A percentile compares a stretch with the other conserved stretches of the same genome.
phyloP scores from a whole-genome alignment of 2,329 filamentous ascomycete genomes.

The Paraconiothyrium sp. region DNA sequence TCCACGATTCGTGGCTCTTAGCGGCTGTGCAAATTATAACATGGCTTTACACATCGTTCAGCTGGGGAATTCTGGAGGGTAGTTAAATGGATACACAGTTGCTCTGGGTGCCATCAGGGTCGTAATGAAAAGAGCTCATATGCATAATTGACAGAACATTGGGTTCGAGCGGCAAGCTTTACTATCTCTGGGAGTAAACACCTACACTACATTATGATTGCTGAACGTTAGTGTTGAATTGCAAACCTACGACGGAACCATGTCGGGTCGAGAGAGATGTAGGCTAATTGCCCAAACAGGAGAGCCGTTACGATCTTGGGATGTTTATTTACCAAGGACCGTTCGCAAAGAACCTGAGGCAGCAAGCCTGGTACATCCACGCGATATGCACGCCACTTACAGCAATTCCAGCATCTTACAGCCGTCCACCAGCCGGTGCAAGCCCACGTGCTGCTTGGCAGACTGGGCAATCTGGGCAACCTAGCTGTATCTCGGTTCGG shows the following conservation, averaged over 20 bases:
- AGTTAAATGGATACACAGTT: neutral
- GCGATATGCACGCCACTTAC: conserved; percentile 8
- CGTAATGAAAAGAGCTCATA: neutral
- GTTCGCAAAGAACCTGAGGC: neutral
- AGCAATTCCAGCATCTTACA: neutral
- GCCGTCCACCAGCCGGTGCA: conserved; percentile 9
- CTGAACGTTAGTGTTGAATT: neutral
- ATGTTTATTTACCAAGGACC: neutral
- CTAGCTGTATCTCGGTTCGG: conserved; percentile 5
- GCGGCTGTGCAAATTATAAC: neutral
- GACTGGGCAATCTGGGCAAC: conserved; percentile 12
- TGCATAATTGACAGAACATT: neutral
- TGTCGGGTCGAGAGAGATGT: neutral
- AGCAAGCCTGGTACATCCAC: neutral
- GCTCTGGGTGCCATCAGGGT: neutral
- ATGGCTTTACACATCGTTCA: neutral
- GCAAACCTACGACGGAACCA: neutral
- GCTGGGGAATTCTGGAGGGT: neutral
- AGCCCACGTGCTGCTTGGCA: conserved; percentile 14
- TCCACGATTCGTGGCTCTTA: neutral
- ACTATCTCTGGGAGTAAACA: neutral
- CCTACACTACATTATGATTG: neutral
- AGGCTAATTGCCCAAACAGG: conserved; percentile 3
- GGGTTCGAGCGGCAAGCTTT: neutral
- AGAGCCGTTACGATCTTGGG: neutral